Percentiles rank a stretch among this genome's conserved stretches.
phyloP scores from a whole-genome alignment of 2,329 filamentous ascomycete genomes.

The Arthrobotrys entomopaga region DNA sequence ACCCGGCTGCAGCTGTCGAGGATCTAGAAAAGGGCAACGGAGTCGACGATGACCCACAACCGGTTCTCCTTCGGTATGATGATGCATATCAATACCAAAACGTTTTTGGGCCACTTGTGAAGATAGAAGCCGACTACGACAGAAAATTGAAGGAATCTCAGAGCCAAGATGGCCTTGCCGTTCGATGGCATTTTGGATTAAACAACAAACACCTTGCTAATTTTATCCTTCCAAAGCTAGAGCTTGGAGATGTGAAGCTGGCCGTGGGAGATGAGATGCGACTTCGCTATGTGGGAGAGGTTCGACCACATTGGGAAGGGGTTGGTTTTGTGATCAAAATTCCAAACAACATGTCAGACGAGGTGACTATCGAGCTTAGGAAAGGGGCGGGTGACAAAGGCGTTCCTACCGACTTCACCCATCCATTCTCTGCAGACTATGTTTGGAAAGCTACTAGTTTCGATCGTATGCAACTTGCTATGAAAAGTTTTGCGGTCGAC shows the following conservation, averaged over 20 bases:
- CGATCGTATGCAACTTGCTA: slow-evolving; percentile 97
- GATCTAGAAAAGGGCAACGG: slow-evolving; percentile 91
- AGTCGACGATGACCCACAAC: slow-evolving; percentile 93
- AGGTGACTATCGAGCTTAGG: slow-evolving; percentile 93
- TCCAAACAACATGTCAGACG: slow-evolving; percentile 97
- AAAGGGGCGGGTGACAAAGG: slow-evolving; percentile 96
- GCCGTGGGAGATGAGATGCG: slow-evolving; percentile 99
- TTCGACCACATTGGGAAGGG: slow-evolving; percentile 92
- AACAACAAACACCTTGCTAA: slow-evolving; percentile 98
- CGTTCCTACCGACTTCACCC: slow-evolving; percentile 92
- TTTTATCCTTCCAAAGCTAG: slow-evolving; percentile 95
- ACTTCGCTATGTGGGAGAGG: slow-evolving; percentile 92
- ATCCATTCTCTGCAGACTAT: slow-evolving; percentile 98
- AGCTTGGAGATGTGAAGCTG: slow-evolving; percentile 96
- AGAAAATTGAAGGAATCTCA: slow-evolving; percentile 98
- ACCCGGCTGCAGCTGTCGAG: slow-evolving; percentile 84
- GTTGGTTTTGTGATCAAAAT: slow-evolving; percentile 99
- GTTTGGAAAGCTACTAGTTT: slow-evolving; percentile 99
- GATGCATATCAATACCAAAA: slow-evolving; percentile 99
- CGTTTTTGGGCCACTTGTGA: slow-evolving; percentile 95
- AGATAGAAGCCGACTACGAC: slow-evolving; percentile 99
- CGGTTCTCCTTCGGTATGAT: slow-evolving; percentile 91
- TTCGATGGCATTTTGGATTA: slow-evolving; percentile 92
- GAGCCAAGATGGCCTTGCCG: slow-evolving; percentile 92
- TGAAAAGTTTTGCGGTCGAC: slow-evolving; percentile 98